These are phyloP conservation scores for Conidiobolus incongruus DNA, from an alignment of 371 early-diverging fungal genomes.

Conservation along the genomic window DNA sequence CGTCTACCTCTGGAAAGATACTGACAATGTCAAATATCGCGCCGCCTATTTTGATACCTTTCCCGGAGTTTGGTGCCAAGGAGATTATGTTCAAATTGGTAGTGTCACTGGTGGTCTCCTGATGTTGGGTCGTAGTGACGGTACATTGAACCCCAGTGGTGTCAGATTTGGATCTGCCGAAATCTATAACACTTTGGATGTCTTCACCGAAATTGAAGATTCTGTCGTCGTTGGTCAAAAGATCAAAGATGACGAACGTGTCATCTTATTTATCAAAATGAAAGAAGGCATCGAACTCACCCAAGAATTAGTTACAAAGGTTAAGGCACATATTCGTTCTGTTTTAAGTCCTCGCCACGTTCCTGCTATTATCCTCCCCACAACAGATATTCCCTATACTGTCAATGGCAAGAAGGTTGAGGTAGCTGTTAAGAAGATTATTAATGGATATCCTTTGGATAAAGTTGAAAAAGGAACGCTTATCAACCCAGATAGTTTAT, in stretches of 20 bases:
- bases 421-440: slow-evolving; percentile 82
- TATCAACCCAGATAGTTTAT: slow-evolving; percentile 68
- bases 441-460: slow-evolving; percentile 30
- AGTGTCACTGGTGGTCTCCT: slow-evolving; percentile 73
- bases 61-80: slow-evolving; percentile 78
- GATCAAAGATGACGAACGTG: slow-evolving; percentile 67
- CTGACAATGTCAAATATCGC: slow-evolving; percentile 42
- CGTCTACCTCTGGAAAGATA: slow-evolving; percentile 75
- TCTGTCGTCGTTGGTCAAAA: slow-evolving; percentile 58
- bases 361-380: slow-evolving; percentile 64
- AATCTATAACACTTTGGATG: slow-evolving; percentile 69
- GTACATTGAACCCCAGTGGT: slow-evolving; percentile 89
- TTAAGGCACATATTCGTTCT: slow-evolving; percentile 51
- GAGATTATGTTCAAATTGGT: slow-evolving; percentile 77
- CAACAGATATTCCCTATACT: slow-evolving; percentile 84
- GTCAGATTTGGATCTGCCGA: slow-evolving; percentile 92
- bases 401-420: slow-evolving; percentile 95
- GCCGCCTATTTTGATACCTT: slow-evolving; percentile 77
- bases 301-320: slow-evolving; percentile 22
- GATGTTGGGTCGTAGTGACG: slow-evolving; percentile 88
- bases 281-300: slow-evolving; percentile 14
- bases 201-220: slow-evolving; percentile 45
- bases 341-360: slow-evolving; percentile 84
- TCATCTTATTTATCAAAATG: slow-evolving; percentile 75
- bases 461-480: slow-evolving; percentile 52